Conservation (phyloP, 2,329 filamentous ascomycete species). For the Colletotrichum sansevieriae region DNA sequence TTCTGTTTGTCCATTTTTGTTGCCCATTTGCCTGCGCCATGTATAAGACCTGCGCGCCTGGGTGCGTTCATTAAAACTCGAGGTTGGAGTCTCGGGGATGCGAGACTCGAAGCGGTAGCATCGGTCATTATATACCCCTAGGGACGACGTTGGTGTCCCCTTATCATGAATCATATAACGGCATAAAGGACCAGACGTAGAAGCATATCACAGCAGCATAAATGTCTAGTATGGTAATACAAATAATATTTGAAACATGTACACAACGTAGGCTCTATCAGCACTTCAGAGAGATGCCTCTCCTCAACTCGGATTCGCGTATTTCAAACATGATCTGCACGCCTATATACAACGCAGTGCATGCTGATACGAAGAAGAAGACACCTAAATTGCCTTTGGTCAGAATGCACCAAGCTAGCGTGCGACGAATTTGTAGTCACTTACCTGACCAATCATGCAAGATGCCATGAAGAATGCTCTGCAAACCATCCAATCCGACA, state of each 20-base stretch:
- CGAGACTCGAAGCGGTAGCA: conserved; percentile 3
- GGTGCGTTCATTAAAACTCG: neutral
- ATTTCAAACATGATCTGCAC: conserved; percentile 98
- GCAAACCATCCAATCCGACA: conserved; percentile 87
- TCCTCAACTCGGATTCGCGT: conserved; percentile 84
- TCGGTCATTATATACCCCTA: conserved; percentile 30
- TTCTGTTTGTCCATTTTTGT: neutral
- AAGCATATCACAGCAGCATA: conserved; percentile 8
- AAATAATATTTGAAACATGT: conserved; percentile 10
- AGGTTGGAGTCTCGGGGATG: neutral
- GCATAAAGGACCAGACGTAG: conserved; percentile 5
- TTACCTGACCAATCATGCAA: conserved; percentile 78
- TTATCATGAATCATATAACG: conserved; percentile 1
- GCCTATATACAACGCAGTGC: conserved; percentile 82
- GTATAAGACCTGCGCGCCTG: conserved; percentile 1
- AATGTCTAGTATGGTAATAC: conserved; percentile 20
- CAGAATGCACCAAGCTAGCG: neutral
- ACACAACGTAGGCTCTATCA: conserved; percentile 54
- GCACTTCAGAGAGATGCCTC: conserved; percentile 87
- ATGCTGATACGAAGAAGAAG: conserved; percentile 79
- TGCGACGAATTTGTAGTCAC: conserved; percentile 40
- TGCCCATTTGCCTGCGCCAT: neutral
- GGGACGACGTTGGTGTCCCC: conserved; percentile 7
- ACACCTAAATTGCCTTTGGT: conserved; percentile 62
- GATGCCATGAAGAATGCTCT: conserved; percentile 81